phyloP scores from a whole-genome alignment of 2,329 filamentous ascomycete species.

The Exserohilum rostratum region DNA sequence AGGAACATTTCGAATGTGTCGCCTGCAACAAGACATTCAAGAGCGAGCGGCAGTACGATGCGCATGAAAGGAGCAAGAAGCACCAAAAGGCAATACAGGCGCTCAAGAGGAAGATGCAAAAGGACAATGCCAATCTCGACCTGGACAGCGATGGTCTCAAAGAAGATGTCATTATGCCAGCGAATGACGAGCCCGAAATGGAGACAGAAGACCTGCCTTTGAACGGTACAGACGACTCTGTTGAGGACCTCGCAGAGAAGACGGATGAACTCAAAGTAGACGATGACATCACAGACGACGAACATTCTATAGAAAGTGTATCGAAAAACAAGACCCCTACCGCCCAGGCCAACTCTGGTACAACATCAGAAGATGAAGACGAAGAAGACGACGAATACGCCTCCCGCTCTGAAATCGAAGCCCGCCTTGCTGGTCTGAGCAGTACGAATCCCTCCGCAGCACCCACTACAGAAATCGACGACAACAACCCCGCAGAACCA shows the following conservation, averaged over 20 bases:
- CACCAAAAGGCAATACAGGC: slow-evolving; percentile 85
- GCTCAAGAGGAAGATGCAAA: slow-evolving; percentile 79
- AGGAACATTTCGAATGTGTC: slow-evolving; percentile 66
- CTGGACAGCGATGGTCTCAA: slow-evolving; percentile 47
- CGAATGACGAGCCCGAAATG: slow-evolving; percentile 37
- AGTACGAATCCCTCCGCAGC: slow-evolving; percentile 11
- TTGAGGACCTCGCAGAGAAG: slow-evolving; percentile 25
- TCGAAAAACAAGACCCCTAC: neutral
- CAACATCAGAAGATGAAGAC: slow-evolving; percentile 21
- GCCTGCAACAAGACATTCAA: slow-evolving; percentile 74
- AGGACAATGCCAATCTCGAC: slow-evolving; percentile 71
- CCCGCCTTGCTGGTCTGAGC: slow-evolving; percentile 33
- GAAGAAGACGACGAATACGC: slow-evolving; percentile 46
- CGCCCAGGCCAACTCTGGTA: neutral
- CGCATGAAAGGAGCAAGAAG: slow-evolving; percentile 96
- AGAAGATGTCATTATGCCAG: slow-evolving; percentile 43
- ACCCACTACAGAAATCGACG: slow-evolving; percentile 8
- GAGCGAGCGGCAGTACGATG: slow-evolving; percentile 88
- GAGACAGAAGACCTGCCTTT: slow-evolving; percentile 12
- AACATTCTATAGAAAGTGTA: slow-evolving; percentile 2
- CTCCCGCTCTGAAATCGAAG: slow-evolving; percentile 45
- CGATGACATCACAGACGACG: slow-evolving; percentile 15
- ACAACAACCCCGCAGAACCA: slow-evolving; percentile 7
- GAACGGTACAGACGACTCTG: slow-evolving; percentile 49
- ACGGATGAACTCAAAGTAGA: slow-evolving; percentile 21